Evolutionary conservation across 1,284 basidiomycete species (phyloP), one percentile per base, ranked within the genome.

Genomic region (Athelia psychrophila): DNA sequence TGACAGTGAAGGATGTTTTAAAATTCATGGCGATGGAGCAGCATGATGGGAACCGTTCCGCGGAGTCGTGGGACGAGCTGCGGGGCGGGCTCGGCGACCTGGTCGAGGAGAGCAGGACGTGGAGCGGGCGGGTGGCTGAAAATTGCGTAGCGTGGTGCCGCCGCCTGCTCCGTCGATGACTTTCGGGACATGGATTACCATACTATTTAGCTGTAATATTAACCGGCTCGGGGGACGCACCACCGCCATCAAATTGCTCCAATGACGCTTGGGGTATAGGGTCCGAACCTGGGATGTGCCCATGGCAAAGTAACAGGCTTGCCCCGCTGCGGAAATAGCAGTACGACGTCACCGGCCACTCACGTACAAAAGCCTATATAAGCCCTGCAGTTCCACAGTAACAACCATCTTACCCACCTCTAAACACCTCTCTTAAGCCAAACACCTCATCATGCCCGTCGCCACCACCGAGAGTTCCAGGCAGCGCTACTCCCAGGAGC

Each of bases 1-100:
- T 98, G 19, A 98, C 95, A 0, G 91, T 99, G 54, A 99, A 99
- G 66, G 97, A 99, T 60, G 92, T 98, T 12, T 73, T 99, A 13
- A 84, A 86, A 44, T 92, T 93, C 64, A 93, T 89, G 54, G 80
- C 83, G 38, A 77, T 74, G 32, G 75, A 76, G 58, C 73, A 77
- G 54, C 72, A 74, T 58, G 51, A 52, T n/a, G 69, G 75, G 18
- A 70, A 70, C 48, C 27, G 27, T 30, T 30, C 27, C 5, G 13
- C 27, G 13, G 74, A 77, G 49, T 77, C 77, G 2, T 84, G 83
- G 52, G 80, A 79, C 73, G 80, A 81, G 56, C 76, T 78, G 51
- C 73, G 79, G 27, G 84, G 84, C 1, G 81, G 83, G 16, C 66
- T 86, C n/a, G 81, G 84, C 60, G 81, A 77, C 9, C 63, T 81